phyloP scores from a whole-genome alignment of 371 early-diverging fungal species.

The Nematocida minor region DNA sequence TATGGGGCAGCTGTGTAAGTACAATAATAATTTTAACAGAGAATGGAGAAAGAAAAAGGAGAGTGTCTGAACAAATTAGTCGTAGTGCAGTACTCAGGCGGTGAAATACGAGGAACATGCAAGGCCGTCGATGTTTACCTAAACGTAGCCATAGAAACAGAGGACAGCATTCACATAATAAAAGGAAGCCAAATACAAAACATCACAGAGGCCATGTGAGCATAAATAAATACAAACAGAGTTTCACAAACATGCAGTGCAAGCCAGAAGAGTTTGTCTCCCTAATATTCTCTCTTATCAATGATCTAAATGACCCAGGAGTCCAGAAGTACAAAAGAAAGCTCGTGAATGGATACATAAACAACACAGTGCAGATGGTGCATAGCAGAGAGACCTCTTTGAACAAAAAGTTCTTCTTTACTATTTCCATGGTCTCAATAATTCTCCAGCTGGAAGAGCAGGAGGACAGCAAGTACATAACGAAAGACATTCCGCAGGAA shows the following conservation, averaged over 20 bases:
- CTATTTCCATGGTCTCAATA: not conserved
- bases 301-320: not conserved
- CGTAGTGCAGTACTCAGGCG: not conserved
- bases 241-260: conserved; percentile 16
- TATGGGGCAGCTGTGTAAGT: no score
- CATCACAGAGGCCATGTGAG: no score
- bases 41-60: not conserved
- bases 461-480: not conserved
- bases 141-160: not conserved
- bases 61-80: not conserved
- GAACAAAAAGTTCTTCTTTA: not conserved
- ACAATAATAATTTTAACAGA: not conserved
- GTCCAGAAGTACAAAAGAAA: conserved; percentile 20
- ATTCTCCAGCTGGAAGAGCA: not conserved
- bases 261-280: conserved; percentile 9
- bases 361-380: not conserved
- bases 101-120: not conserved
- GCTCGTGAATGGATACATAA: conserved; percentile 37
- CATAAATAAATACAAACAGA: no score
- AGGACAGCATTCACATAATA: not conserved
- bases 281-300: not conserved
- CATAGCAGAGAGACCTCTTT: not conserved
- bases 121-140: not conserved
- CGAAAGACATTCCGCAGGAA: not conserved
- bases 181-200: not conserved